phyloP scores from a whole-genome alignment of 495 filamentous ascomycete genomes.

The Pyronema domesticum region DNA sequence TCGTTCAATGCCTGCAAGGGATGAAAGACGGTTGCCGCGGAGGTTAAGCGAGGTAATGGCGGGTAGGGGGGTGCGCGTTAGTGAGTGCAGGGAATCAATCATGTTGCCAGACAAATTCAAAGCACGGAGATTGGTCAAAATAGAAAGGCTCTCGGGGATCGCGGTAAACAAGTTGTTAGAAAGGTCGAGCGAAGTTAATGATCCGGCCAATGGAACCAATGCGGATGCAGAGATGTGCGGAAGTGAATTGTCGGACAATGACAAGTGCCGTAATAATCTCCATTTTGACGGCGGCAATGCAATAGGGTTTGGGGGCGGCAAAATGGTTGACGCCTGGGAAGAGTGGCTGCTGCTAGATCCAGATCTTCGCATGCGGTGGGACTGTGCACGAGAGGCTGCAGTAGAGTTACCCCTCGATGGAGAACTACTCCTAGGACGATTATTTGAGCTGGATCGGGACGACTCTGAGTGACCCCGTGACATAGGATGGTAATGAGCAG shows the following conservation, averaged over 20 bases:
- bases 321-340: constrained; percentile 22
- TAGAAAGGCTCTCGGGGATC: constrained; percentile 73
- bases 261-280: constrained; percentile 81
- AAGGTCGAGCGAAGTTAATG: constrained; percentile 74
- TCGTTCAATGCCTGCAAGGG: constrained; percentile 78
- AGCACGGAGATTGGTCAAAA: constrained; percentile 62
- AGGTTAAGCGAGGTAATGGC: constrained; percentile 89
- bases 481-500: constrained; percentile 28
- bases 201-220: constrained; percentile 65
- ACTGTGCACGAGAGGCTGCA: constrained; percentile 5
- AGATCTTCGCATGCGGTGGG: constrained; percentile 60
- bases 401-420: constrained; percentile 44
- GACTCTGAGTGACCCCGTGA: constrained; percentile 35
- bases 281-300: constrained; percentile 65
- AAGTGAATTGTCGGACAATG: constrained; percentile 76
- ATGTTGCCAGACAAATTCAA: constrained; percentile 91
- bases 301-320: constrained; percentile 11
- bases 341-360: constrained; percentile 87
- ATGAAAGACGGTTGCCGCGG: constrained; percentile 70
- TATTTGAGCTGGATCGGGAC: constrained; percentile 24
- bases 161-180: constrained; percentile 81
- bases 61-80: constrained; percentile 70
- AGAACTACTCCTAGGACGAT: constrained; percentile 55
- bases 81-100: constrained; percentile 84
- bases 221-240: constrained; percentile 57